Percentiles rank a stretch among this genome's conserved stretches.
These are phyloP conservation scores for Fusarium sarcochroum DNA, from an alignment of 2,329 filamentous ascomycete genomes.

Conservation along the genomic window DNA sequence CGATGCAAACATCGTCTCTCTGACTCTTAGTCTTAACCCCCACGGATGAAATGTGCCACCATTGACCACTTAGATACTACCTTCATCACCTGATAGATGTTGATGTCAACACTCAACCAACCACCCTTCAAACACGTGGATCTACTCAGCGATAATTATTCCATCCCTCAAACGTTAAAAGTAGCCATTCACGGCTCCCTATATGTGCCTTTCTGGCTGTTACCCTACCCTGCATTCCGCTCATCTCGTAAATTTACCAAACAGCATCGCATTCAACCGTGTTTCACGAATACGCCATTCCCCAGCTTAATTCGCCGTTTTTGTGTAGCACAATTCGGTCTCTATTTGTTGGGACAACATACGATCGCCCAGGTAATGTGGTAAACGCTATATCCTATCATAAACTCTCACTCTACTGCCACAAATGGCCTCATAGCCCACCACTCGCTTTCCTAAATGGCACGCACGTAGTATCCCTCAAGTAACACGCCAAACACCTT, in stretches of 20 bases:
- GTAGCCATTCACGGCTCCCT: conserved; percentile 14
- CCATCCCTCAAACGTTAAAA: conserved; percentile 19
- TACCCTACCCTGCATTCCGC: conserved; percentile 9
- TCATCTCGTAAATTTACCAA: conserved; percentile 9
- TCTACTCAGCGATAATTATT: conserved; percentile 34
- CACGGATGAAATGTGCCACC: conserved; percentile 2
- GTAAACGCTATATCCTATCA: background rate
- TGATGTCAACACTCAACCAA: background rate
- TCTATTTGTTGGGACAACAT: conserved; percentile 5
- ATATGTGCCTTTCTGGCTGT: conserved; percentile 11
- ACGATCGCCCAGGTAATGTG: conserved; percentile 9
- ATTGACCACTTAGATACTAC: conserved; percentile 16
- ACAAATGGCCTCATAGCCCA: conserved; percentile 22
- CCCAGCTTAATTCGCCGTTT: background rate
- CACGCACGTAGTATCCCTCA: conserved; percentile 26
- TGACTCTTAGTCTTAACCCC: background rate
- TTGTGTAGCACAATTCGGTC: background rate
- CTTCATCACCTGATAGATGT: background rate
- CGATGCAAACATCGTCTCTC: background rate
- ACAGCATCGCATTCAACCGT: background rate
- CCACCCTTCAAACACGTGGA: conserved; percentile 39
- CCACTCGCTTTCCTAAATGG: conserved; percentile 6
- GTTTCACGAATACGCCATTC: conserved; percentile 6
- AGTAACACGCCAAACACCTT: conserved; percentile 22
- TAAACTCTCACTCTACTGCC: background rate